These are phyloP conservation scores for Spongospora subterranea DNA, from an alignment of 208 protist genomes.

Conservation along the genomic window DNA sequence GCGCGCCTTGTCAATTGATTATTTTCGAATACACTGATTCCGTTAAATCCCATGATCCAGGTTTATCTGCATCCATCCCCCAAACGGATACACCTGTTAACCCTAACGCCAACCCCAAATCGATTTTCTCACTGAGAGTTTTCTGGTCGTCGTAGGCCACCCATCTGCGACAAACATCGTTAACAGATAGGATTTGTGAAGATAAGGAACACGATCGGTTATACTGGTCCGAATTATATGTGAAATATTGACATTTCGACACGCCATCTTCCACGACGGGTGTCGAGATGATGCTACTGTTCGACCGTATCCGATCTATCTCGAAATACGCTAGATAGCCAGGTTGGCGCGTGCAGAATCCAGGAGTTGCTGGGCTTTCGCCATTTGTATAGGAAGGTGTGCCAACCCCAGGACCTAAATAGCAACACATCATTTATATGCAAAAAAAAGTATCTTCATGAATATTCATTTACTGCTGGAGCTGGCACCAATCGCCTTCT, in stretches of 20 bases:
- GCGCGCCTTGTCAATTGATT: not conserved
- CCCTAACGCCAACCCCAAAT: not conserved
- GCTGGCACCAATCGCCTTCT: not conserved
- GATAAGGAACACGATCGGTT: too few relatives aligned
- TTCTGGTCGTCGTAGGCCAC: not conserved
- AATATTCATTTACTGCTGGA: not conserved
- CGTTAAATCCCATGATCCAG: not conserved
- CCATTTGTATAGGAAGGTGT: not conserved
- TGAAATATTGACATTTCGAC: slow-evolving; percentile 22
- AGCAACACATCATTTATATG: too few relatives aligned
- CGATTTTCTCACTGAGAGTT: slow-evolving; percentile 1
- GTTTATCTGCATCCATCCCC: slow-evolving; percentile 22
- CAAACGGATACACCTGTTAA: not conserved
- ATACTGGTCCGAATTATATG: slow-evolving; percentile 39
- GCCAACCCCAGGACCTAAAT: not conserved
- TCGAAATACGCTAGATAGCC: slow-evolving; percentile 48
- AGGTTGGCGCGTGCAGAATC: not conserved
- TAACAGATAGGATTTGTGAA: not conserved
- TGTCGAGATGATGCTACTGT: not conserved
- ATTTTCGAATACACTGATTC: not conserved
- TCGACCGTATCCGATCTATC: not conserved
- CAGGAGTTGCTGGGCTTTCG: not conserved
- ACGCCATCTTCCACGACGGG: not conserved
- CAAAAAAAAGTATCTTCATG: too few relatives aligned
- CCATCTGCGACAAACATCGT: not conserved